Percentiles rank a stretch among this genome's conserved stretches.
Evolutionary conservation across 768 basidiomycete genomes (phyloP).

Genomic region (Lactarius evosmus): DNA sequence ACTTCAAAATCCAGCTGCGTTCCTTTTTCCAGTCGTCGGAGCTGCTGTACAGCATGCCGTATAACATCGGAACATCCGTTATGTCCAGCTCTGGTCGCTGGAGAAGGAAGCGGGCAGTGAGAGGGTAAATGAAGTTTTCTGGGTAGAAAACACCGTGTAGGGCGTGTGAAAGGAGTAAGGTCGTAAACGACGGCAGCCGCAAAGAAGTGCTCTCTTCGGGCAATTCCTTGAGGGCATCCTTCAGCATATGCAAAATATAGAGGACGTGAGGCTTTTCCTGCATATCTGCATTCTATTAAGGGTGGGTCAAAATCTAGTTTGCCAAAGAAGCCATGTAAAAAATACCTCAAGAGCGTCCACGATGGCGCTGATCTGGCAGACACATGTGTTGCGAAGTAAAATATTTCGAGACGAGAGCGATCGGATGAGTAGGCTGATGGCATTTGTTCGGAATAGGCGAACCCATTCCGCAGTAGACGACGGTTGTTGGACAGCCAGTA

Average conservation of each 20-base stretch:
- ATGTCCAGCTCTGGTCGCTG: constrained; percentile 82
- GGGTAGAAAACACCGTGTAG: constrained; percentile 83
- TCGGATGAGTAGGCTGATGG: constrained; percentile 68
- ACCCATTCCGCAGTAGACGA: constrained; percentile 75
- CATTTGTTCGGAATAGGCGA: constrained; percentile 77
- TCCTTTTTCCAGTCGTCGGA: constrained; percentile 82
- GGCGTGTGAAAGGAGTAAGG: constrained; percentile 80
- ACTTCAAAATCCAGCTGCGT: constrained; percentile 82
- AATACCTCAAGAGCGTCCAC: constrained; percentile 63
- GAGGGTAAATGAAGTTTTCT: constrained; percentile 82
- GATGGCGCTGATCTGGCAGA: constrained; percentile 58
- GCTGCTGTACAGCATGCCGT: constrained; percentile 79
- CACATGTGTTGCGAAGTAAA: constrained; percentile 56
- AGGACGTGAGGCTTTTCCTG: constrained; percentile 74
- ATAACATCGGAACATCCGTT: constrained; percentile 87
- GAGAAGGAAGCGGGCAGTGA: constrained; percentile 82
- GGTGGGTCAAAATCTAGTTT: not conserved
- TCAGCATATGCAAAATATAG: constrained; percentile 65
- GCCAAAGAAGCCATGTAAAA: constrained; percentile 10
- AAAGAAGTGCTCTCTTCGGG: constrained; percentile 38
- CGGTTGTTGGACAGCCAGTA: constrained; percentile 57
- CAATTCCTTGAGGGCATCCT: constrained; percentile 50
- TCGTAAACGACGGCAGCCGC: constrained; percentile 72
- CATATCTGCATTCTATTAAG: constrained; percentile 58
- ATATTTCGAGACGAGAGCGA: constrained; percentile 65